phyloP scores from a whole-genome alignment of 805 yeast species.

The Candida berthetii region DNA sequence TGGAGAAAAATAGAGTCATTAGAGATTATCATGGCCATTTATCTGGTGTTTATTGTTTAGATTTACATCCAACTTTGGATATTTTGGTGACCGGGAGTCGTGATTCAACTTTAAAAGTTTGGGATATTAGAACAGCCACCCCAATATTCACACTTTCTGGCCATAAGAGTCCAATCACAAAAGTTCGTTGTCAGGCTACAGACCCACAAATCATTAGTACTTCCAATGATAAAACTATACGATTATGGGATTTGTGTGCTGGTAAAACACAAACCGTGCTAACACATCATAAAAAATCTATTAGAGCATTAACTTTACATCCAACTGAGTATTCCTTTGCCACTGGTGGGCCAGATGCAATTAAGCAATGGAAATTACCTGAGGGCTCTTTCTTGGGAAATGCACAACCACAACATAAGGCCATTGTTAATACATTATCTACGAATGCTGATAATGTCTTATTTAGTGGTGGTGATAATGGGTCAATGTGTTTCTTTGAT shows the following conservation, averaged over 20 bases:
- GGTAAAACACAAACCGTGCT: constrained; percentile 66
- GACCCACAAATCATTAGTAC: constrained; percentile 86
- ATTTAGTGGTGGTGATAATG: constrained; percentile 83
- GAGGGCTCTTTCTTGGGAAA: constrained; percentile 67
- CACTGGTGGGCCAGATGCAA: constrained; percentile 74
- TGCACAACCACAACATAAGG: constrained; percentile 34
- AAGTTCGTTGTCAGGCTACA: constrained; percentile 57
- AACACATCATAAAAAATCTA: constrained; percentile 81
- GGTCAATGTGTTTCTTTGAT: constrained; percentile 71
- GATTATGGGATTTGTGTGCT: constrained; percentile 87
- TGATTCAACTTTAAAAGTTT: constrained; percentile 78
- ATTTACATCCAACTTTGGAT: constrained; percentile 83
- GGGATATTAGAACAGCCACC: constrained; percentile 85
- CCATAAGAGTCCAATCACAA: constrained; percentile 69
- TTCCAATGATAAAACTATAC: constrained; percentile 78
- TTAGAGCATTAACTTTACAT: constrained; percentile 66
- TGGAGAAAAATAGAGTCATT: constrained; percentile 75
- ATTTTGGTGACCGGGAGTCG: constrained; percentile 83
- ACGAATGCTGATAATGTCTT: constrained; percentile 56
- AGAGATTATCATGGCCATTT: constrained; percentile 93
- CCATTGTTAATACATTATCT: constrained; percentile 64
- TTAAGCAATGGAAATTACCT: constrained; percentile 81
- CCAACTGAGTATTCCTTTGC: constrained; percentile 70
- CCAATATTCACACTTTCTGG: constrained; percentile 78
- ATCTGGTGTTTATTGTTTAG: constrained; percentile 81